These are phyloP conservation scores for Micromonas commoda DNA, from an alignment of 139 green algal species.

Conservation along the genomic window DNA sequence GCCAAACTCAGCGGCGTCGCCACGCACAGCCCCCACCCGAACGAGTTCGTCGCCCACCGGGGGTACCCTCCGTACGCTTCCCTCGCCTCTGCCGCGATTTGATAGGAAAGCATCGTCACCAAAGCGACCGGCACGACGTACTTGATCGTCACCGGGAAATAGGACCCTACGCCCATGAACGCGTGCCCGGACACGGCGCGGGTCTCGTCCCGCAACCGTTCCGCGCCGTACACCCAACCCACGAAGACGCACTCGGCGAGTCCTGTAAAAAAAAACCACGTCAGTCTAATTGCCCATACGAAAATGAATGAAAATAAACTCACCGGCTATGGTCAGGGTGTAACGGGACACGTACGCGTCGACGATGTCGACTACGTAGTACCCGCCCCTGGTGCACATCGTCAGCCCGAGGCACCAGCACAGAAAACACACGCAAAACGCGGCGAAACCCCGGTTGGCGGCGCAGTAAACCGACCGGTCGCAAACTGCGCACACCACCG, in stretches of 20 bases:
- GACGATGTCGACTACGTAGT: constrained; percentile 7
- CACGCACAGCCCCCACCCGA: neutral
- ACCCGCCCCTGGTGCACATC: constrained; percentile 15
- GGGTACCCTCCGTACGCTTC: constrained; percentile 4
- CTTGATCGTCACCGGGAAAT: neutral
- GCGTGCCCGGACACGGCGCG: neutral
- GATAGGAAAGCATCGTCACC: neutral
- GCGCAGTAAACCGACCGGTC: no score
- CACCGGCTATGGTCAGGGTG: neutral
- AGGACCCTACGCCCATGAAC: neutral
- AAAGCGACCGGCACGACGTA: neutral
- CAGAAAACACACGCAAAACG: neutral
- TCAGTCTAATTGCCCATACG: no score
- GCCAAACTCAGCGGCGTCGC: neutral
- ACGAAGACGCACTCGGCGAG: constrained; percentile 8
- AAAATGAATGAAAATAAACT: no score
- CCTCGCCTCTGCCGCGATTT: neutral
- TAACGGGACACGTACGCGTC: constrained; percentile 19
- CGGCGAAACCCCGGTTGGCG: no score
- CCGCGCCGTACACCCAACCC: constrained; percentile 2
- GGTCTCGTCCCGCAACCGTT: neutral
- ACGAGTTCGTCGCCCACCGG: neutral
- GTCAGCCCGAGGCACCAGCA: neutral
- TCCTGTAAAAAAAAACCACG: no score
- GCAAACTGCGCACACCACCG: neutral